Percentiles rank a stretch among this genome's conserved stretches.
Evolutionary conservation across 345 rosid genomes (phyloP).

Genomic region (Triadica sebifera): DNA sequence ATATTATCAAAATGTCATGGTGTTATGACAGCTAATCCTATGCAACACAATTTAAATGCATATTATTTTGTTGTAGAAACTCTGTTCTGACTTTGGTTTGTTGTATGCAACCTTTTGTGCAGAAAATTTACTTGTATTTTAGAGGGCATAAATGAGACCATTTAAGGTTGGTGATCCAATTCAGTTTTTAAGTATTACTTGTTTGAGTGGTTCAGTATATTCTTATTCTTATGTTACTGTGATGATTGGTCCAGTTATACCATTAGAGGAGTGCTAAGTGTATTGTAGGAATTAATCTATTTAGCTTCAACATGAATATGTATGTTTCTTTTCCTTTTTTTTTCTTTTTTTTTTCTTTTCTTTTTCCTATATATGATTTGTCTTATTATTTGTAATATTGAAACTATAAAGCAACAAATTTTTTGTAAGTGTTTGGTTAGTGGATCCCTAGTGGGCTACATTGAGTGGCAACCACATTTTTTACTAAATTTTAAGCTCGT

Average conservation of each 20-base stretch:
- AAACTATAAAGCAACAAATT: neutral
- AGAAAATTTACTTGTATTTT: conserved; percentile 82
- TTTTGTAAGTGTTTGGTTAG: neutral
- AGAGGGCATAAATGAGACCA: conserved; percentile 69
- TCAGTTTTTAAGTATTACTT: neutral
- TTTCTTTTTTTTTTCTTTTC: neutral
- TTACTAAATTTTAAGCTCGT: no score
- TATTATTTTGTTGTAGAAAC: neutral
- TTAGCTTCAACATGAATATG: neutral
- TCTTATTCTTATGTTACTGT: neutral
- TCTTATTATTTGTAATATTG: neutral
- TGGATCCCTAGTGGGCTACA: neutral
- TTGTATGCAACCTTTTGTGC: conserved; percentile 25
- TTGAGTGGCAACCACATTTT: no score
- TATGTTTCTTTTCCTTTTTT: neutral
- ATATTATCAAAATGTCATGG: no score
- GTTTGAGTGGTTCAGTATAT: conserved; percentile 4
- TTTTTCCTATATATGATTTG: neutral
- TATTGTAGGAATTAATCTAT: neutral
- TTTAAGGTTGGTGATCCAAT: neutral
- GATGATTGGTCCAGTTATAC: neutral
- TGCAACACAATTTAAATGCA: neutral
- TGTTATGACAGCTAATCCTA: neutral
- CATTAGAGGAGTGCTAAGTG: neutral
- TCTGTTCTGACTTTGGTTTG: neutral